Conservation (phyloP, 331 rosid species). For the Cydonia oblonga region DNA sequence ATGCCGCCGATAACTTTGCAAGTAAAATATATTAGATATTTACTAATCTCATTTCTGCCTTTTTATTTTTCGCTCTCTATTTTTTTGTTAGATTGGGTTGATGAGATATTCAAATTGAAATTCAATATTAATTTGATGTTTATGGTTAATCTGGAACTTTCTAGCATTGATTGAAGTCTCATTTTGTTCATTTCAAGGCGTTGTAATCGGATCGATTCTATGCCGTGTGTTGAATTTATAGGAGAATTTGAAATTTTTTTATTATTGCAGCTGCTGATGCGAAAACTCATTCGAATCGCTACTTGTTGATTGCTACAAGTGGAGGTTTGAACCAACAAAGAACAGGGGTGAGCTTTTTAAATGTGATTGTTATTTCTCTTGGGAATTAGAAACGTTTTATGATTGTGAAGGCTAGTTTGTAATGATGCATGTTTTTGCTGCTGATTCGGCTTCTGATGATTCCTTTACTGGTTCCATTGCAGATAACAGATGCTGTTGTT, state of each 20-base stretch:
- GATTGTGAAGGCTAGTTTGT: no score
- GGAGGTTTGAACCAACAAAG: constrained; percentile 96
- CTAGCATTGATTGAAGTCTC: not conserved
- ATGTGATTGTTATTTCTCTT: no score
- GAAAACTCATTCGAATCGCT: constrained; percentile 56
- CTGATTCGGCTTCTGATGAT: not conserved
- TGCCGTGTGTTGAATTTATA: not conserved
- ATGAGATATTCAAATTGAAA: not conserved
- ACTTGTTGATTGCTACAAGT: constrained; percentile 63
- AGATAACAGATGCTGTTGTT: constrained; percentile 90
- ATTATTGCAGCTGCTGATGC: constrained; percentile 41
- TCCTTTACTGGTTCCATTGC: constrained; percentile 18
- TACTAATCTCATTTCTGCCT: not conserved
- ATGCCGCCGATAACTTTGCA: constrained; percentile 36
- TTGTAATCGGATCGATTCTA: not conserved
- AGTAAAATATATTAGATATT: constrained; percentile 21
- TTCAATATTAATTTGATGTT: not conserved
- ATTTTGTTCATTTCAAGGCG: not conserved
- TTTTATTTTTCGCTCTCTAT: not conserved
- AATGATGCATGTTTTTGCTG: not conserved
- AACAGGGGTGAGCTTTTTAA: constrained; percentile 99
- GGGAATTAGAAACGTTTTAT: no score
- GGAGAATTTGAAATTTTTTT: not conserved
- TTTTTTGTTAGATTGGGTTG: not conserved
- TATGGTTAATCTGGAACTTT: not conserved